Evolutionary conservation across 192 early-diverging fungal species (phyloP).

Genomic region (Coemansia sp.): DNA sequence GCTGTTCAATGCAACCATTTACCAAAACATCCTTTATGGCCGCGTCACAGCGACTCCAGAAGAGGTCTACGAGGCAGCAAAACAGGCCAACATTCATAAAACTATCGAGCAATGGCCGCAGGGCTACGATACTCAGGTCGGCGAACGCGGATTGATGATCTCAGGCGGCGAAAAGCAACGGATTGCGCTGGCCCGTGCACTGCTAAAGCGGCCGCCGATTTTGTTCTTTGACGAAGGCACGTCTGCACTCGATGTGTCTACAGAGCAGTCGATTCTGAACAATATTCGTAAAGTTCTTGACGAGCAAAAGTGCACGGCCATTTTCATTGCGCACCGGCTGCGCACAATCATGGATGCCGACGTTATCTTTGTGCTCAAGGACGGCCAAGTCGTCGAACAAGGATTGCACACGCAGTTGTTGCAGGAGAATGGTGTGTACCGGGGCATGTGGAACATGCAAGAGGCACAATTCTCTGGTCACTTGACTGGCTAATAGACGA

Average conservation of each 20-base stretch:
- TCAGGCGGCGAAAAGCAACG: slow-evolving; percentile 73
- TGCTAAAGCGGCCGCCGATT: slow-evolving; percentile 59
- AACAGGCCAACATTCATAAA: slow-evolving; percentile 62
- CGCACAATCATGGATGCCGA: slow-evolving; percentile 89
- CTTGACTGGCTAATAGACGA: not conserved
- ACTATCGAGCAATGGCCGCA: slow-evolving; percentile 60
- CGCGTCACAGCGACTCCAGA: slow-evolving; percentile 60
- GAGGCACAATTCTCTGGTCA: slow-evolving; percentile 25
- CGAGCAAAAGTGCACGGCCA: slow-evolving; percentile 70
- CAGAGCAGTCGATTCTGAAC: slow-evolving; percentile 70
- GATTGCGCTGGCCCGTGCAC: slow-evolving; percentile 54
- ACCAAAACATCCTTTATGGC: slow-evolving; percentile 93
- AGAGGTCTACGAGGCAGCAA: slow-evolving; percentile 64
- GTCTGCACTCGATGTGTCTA: slow-evolving; percentile 62
- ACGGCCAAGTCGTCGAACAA: slow-evolving; percentile 80
- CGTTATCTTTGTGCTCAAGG: slow-evolving; percentile 84
- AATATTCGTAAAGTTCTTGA: slow-evolving; percentile 81
- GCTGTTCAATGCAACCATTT: slow-evolving; percentile 91
- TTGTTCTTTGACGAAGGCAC: slow-evolving; percentile 67
- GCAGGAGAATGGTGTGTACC: slow-evolving; percentile 71
- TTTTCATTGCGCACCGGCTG: slow-evolving; percentile 94
- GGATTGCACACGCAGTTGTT: slow-evolving; percentile 83
- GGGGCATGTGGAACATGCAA: slow-evolving; percentile 79
- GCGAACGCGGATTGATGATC: slow-evolving; percentile 71
- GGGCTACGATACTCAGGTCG: slow-evolving; percentile 66